Percentiles rank a stretch among this genome's conserved stretches.
phyloP scores from a whole-genome alignment of 2,329 filamentous ascomycete genomes.

The Byssothecium circinans region DNA sequence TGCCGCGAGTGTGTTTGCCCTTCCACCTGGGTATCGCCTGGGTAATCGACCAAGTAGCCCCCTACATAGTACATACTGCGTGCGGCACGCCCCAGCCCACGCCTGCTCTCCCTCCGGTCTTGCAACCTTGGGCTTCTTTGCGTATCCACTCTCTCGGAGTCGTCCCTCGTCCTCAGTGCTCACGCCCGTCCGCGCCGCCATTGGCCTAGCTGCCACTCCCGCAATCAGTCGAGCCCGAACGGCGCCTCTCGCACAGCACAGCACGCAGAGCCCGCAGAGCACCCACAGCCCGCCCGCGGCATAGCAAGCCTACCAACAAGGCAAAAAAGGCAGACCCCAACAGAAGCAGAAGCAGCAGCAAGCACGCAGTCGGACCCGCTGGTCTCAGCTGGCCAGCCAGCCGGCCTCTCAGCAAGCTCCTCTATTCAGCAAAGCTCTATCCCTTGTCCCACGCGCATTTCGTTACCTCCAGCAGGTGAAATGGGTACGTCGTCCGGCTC shows the following conservation, averaged over 20 bases:
- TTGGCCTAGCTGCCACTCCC: constrained; percentile 31
- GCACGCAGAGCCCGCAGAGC: too few species aligned
- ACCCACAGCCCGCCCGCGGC: too few species aligned
- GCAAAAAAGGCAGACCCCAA: constrained; percentile 4
- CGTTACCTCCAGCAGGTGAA: not conserved
- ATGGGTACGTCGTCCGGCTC: constrained; percentile 9
- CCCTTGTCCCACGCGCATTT: constrained; percentile 13
- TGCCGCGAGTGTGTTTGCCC: too few species aligned
- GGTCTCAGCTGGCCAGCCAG: constrained; percentile 35
- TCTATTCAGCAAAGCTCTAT: constrained; percentile 5
- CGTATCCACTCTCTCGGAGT: constrained; percentile 11
- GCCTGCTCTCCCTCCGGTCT: too few species aligned
- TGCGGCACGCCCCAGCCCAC: too few species aligned
- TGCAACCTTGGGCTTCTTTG: too few species aligned
- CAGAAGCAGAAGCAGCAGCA: constrained; percentile 29
- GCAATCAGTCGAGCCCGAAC: constrained; percentile 23
- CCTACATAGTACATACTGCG: too few species aligned
- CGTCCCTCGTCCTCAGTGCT: constrained; percentile 23
- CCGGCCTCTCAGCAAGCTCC: constrained; percentile 23
- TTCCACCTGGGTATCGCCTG: too few species aligned
- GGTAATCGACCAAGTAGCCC: too few species aligned
- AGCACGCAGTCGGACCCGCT: constrained; percentile 31
- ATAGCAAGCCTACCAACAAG: too few species aligned
- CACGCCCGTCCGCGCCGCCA: constrained; percentile 19
- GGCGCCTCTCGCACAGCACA: too few species aligned